Evolutionary conservation across 2,329 filamentous ascomycete genomes (phyloP).

Genomic region (Cytospora paraplurivora): DNA sequence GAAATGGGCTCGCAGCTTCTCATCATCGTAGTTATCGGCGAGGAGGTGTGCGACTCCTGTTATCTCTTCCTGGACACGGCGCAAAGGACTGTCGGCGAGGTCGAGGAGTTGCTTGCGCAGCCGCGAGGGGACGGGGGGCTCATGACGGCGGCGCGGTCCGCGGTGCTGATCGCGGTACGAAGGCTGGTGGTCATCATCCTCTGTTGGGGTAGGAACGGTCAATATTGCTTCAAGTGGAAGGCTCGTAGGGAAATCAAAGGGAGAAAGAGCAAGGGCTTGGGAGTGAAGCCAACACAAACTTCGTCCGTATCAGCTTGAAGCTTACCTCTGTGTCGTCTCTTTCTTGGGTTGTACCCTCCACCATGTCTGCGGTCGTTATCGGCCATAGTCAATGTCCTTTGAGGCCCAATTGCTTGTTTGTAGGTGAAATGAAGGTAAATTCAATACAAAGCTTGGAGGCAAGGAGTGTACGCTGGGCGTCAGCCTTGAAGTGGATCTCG

Average conservation of each 20-base stretch:
- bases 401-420: background rate
- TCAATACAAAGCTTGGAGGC: conserved; percentile 1
- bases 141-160: conserved; percentile 71
- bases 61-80: conserved; percentile 78
- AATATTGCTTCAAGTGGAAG: background rate
- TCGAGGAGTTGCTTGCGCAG: conserved; percentile 77
- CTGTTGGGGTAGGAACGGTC: conserved; percentile 32
- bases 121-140: conserved; percentile 68
- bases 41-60: conserved; percentile 73
- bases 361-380: conserved; percentile 60
- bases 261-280: background rate
- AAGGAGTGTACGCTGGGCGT: conserved; percentile 10
- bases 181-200: conserved; percentile 64
- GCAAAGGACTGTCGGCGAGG: conserved; percentile 80
- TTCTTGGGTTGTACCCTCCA: conserved; percentile 65
- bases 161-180: conserved; percentile 66
- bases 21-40: conserved; percentile 83
- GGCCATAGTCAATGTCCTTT: conserved; percentile 46
- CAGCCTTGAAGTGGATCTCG: conserved; percentile 19
- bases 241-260: background rate
- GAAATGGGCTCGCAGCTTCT: conserved; percentile 73
- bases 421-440: background rate
- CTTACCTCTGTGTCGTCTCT: conserved; percentile 77
- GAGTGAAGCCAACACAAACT: background rate
- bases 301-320: background rate